phyloP scores from a whole-genome alignment of 2,329 filamentous ascomycete genomes.

The Trichoderma gracile region DNA sequence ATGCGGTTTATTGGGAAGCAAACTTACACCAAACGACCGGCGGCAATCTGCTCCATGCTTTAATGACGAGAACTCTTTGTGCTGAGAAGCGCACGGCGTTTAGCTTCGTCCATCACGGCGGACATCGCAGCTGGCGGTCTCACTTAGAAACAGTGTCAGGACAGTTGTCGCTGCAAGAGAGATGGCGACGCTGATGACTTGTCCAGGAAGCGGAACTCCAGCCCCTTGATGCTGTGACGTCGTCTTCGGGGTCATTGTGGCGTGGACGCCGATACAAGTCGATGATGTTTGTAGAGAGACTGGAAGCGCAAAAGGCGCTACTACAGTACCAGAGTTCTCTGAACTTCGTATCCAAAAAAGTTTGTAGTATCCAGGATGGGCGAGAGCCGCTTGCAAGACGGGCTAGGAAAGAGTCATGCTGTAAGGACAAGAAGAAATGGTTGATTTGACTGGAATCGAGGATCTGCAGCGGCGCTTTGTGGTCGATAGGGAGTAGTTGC shows the following conservation, averaged over 20 bases:
- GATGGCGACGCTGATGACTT: slow-evolving; percentile 41
- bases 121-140: slow-evolving; percentile 24
- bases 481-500: not conserved
- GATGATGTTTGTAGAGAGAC: not conserved
- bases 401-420: not conserved
- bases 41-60: slow-evolving; percentile 44
- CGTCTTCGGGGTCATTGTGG: slow-evolving; percentile 6
- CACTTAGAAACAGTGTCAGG: slow-evolving; percentile 42
- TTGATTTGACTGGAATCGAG: not conserved
- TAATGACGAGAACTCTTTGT: slow-evolving; percentile 42
- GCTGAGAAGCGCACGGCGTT: slow-evolving; percentile 31
- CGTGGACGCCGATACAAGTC: not conserved
- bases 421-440: not conserved
- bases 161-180: slow-evolving; percentile 40
- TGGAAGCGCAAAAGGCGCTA: too few species aligned
- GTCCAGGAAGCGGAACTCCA: slow-evolving; percentile 39
- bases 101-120: not conserved
- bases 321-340: not conserved
- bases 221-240: slow-evolving; percentile 8
- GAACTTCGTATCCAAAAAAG: not conserved
- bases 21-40: slow-evolving; percentile 47
- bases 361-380: not conserved
- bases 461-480: not conserved
- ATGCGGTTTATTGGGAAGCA: not conserved
- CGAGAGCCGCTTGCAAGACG: not conserved